These are phyloP conservation scores for Globisporangium polare DNA, from an alignment of 352 stramenopile genomes.

Conservation along the genomic window DNA sequence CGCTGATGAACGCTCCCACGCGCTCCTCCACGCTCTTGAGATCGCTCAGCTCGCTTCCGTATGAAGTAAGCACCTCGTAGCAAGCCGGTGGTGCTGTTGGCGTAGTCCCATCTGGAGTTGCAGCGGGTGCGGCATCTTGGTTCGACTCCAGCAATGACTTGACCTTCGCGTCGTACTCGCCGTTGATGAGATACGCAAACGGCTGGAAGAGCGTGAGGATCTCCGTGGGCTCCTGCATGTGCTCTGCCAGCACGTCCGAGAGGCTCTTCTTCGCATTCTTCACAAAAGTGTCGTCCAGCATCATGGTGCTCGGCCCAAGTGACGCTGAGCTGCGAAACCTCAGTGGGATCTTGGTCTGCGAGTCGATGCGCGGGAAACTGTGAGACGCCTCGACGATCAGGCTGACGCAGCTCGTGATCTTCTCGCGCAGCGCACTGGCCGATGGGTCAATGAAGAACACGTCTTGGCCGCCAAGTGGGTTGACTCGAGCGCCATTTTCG, in stretches of 20 bases:
- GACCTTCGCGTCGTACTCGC: constrained; percentile 67
- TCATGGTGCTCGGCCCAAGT: constrained; percentile 84
- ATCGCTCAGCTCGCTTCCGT: constrained; percentile 49
- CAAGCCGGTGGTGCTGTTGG: constrained; percentile 19
- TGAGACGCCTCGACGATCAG: constrained; percentile 79
- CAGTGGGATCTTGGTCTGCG: constrained; percentile 66
- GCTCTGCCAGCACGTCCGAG: constrained; percentile 44
- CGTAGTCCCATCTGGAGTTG: not conserved
- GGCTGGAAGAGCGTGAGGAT: constrained; percentile 73
- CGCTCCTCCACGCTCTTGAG: constrained; percentile 47
- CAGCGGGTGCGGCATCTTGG: constrained; percentile 6
- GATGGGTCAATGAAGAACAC: constrained; percentile 64
- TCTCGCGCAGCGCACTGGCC: constrained; percentile 47
- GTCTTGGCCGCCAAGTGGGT: constrained; percentile 19
- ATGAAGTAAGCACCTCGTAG: constrained; percentile 40
- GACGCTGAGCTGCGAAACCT: constrained; percentile 53
- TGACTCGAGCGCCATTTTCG: constrained; percentile 9
- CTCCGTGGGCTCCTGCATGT: constrained; percentile 60
- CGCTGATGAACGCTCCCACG: constrained; percentile 48
- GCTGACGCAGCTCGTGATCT: constrained; percentile 58
- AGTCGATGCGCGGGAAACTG: constrained; percentile 87
- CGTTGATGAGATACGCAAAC: constrained; percentile 79
- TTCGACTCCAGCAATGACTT: constrained; percentile 38
- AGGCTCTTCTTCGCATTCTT: constrained; percentile 62
- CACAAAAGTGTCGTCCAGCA: constrained; percentile 74